Base-by-base conservation (phyloP, 2,329 filamentous ascomycete species). In the Trichoderma arundinaceum region DNA sequence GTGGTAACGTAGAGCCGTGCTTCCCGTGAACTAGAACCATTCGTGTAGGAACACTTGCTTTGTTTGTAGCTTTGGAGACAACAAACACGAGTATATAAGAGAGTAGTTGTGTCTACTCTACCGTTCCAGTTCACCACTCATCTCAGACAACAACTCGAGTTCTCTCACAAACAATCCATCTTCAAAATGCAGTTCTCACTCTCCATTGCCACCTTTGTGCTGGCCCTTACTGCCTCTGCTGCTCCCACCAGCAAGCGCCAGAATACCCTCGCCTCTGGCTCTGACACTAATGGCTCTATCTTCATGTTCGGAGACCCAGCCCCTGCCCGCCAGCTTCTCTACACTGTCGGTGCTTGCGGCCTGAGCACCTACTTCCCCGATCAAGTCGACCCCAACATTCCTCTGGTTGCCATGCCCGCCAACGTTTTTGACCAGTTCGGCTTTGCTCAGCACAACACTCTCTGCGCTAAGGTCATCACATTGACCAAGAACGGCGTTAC, bases 401-500 rank as follows among this genome's bases (percentile, higher is more conserved):
- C 66, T 17, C 41, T 67, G 8, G 41, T 67, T 35, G 66, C 66
- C 33, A 61, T 67, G 46, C 62, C 66, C 35, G 44, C 53, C 48
- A 9, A 9, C 17, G 9, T 67, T n/a, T 65, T 67, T n/a, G 54
- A 60, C 46, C 28, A 61, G 19, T 67, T n/a, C 39, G 66, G 66
- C 28, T 32, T 48, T 54, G 48, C 66, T 19, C 66, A 67, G 48
- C 17, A 67, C 62, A 57, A 67, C 48, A 39, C 22, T 3, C 54
- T 67, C 10, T 67, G 66, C 41, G 66, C 33, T 32, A 67, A 65
- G 66, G 44, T 49, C 62, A 65, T 67, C 22, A 67, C 66, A 38
- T 57, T 67, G 8, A 32, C 28, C 13, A n/a, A 17, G 15, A 65
- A 65, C 56, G 66, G 66, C 5, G 66, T 67, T 22, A 67, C 66